phyloP scores from a whole-genome alignment of 2,329 filamentous ascomycete genomes.

The Phialophora expanda region DNA sequence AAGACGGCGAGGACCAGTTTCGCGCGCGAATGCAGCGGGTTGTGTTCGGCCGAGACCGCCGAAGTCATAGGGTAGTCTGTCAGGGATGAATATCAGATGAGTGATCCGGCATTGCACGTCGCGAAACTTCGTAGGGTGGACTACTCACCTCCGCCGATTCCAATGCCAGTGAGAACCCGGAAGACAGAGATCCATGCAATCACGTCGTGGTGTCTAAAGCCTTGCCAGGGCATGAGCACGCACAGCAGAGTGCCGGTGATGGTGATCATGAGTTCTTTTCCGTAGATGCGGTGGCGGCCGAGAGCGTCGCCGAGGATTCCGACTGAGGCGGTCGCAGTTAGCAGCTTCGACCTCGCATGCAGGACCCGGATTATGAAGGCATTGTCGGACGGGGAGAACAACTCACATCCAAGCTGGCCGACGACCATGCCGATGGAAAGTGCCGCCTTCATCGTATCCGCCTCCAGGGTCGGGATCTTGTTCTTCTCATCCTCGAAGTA shows the following conservation, averaged over 20 bases:
- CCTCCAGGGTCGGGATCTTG: conserved; percentile 26
- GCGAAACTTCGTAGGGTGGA: background rate
- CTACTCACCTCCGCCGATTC: conserved; percentile 39
- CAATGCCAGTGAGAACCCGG: conserved; percentile 39
- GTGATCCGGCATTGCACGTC: background rate
- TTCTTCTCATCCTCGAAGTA: conserved; percentile 39
- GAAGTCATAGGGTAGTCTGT: conserved; percentile 34
- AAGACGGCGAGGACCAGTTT: conserved; percentile 24
- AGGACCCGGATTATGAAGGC: background rate
- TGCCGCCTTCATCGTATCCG: conserved; percentile 39
- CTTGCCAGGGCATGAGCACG: conserved; percentile 39
- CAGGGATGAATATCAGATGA: background rate
- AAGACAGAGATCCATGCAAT: conserved; percentile 38
- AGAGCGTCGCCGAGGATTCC: conserved; percentile 42
- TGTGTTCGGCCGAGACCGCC: conserved; percentile 30
- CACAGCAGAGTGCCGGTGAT: conserved; percentile 40
- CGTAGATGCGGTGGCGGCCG: conserved; percentile 41
- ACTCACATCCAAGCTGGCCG: conserved; percentile 39
- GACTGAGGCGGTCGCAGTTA: background rate
- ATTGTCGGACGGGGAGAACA: background rate
- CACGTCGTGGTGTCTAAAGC: conserved; percentile 29
- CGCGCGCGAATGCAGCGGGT: conserved; percentile 19
- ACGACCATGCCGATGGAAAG: conserved; percentile 41
- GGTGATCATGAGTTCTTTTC: conserved; percentile 41
- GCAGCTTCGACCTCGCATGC: background rate